Percentiles rank a stretch among this genome's conserved stretches.
These are phyloP conservation scores for Dichotomocladium elegans DNA, from an alignment of 371 early-diverging fungal species.

Conservation along the genomic window DNA sequence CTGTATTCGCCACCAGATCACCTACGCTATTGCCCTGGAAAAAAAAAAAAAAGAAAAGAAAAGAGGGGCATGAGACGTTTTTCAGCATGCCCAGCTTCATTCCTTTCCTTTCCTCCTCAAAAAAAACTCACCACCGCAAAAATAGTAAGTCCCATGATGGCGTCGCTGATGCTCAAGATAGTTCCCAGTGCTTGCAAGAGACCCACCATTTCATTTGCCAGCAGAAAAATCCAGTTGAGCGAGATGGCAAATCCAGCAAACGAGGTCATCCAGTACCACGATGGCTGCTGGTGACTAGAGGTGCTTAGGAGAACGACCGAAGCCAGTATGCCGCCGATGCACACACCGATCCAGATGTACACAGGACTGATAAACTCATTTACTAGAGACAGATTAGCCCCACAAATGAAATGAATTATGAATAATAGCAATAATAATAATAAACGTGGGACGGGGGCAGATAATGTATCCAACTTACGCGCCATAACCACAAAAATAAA, in stretches of 20 bases:
- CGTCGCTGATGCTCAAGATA: conserved; percentile 71
- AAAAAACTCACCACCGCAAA: conserved; percentile 65
- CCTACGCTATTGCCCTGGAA: conserved; percentile 76
- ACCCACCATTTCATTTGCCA: conserved; percentile 80
- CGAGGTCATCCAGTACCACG: conserved; percentile 47
- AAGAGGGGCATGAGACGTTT: not conserved
- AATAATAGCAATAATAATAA: no score
- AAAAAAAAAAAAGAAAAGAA: not conserved
- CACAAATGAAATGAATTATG: no score
- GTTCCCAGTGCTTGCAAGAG: conserved; percentile 72
- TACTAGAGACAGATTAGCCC: conserved; percentile 14
- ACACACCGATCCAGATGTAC: conserved; percentile 1
- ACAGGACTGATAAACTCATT: conserved; percentile 5
- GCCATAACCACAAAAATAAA: conserved; percentile 37
- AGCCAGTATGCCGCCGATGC: conserved; percentile 22
- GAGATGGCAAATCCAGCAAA: conserved; percentile 70
- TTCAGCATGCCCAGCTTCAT: not conserved
- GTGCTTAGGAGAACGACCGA: conserved; percentile 17
- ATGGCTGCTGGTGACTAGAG: conserved; percentile 22
- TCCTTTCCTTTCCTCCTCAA: not conserved
- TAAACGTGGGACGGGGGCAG: no score
- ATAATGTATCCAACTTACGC: conserved; percentile 27
- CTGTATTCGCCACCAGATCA: conserved; percentile 81
- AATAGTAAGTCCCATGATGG: conserved; percentile 79
- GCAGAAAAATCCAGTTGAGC: conserved; percentile 74